A percentile compares a stretch with the other conserved stretches of the same genome.
Conservation (phyloP, 192 early-diverging fungal genomes). For the Geranomyces variabilis region DNA sequence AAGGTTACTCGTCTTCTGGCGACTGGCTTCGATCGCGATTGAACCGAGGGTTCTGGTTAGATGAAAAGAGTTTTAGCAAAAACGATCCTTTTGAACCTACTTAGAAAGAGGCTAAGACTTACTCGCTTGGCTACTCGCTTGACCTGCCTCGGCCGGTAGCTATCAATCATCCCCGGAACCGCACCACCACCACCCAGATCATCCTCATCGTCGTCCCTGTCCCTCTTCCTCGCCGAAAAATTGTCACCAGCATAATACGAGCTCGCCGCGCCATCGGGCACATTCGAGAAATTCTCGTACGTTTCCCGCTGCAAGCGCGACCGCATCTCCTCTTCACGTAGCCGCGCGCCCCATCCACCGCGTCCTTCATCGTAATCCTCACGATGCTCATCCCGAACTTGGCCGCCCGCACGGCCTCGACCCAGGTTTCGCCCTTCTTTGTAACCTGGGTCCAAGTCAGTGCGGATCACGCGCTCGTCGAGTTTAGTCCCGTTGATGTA, state of each 20-base stretch:
- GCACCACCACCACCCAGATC: background rate
- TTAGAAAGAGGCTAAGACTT: no score
- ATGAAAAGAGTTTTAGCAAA: no score
- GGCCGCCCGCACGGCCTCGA: conserved; percentile 90
- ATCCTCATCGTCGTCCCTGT: conserved; percentile 27
- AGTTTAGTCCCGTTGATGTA: conserved; percentile 93
- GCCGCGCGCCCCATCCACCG: conserved; percentile 92
- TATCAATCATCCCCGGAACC: no score
- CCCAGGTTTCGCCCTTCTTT: conserved; percentile 92
- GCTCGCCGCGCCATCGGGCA: conserved; percentile 28
- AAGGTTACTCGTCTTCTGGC: background rate
- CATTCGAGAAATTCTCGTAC: conserved; percentile 41
- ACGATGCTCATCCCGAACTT: conserved; percentile 94
- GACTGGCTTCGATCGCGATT: conserved; percentile 1
- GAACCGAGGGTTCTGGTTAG: conserved; percentile 1
- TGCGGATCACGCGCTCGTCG: conserved; percentile 92
- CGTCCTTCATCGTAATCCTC: conserved; percentile 93
- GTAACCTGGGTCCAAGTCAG: conserved; percentile 96
- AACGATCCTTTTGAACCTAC: no score
- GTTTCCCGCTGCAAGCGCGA: conserved; percentile 67
- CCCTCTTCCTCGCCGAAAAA: conserved; percentile 19
- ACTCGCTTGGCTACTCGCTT: background rate
- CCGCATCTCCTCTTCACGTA: conserved; percentile 52
- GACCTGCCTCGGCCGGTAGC: background rate
- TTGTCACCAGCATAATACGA: conserved; percentile 20